Conservation (phyloP, 345 rosid species). For the Rhodomyrtus tomentosa region DNA sequence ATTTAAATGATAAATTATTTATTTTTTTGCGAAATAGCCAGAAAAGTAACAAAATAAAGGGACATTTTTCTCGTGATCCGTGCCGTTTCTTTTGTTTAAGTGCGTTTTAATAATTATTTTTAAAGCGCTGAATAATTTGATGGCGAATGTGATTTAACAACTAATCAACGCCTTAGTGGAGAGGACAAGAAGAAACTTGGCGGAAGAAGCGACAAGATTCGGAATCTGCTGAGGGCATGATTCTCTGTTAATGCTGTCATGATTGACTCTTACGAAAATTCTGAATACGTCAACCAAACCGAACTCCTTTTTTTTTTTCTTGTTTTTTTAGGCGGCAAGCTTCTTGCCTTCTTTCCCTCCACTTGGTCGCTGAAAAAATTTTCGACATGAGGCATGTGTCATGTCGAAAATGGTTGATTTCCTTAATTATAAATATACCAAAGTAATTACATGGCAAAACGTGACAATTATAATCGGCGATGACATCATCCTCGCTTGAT, state of each 20-base stretch:
- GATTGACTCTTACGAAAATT: background rate
- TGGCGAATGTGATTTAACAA: background rate
- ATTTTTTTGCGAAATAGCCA: too few species aligned
- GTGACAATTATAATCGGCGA: too few species aligned
- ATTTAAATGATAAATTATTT: too few species aligned
- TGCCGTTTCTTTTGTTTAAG: too few species aligned
- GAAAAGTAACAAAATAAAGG: too few species aligned
- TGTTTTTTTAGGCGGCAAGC: background rate
- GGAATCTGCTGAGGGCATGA: background rate
- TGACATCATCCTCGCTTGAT: too few species aligned
- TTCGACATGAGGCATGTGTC: too few species aligned
- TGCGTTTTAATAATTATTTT: too few species aligned
- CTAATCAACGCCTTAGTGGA: background rate
- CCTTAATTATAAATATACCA: background rate
- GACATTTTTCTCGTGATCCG: too few species aligned
- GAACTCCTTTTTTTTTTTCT: too few species aligned
- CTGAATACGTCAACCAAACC: background rate
- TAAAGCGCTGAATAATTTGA: background rate
- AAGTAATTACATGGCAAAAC: too few species aligned
- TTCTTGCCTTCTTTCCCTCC: background rate
- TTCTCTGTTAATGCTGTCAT: background rate
- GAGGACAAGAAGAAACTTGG: background rate
- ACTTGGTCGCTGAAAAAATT: background rate
- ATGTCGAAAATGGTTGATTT: fast-evolving
- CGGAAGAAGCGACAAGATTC: background rate